Percentiles rank a stretch among this genome's conserved stretches.
phyloP scores from a whole-genome alignment of 1,284 basidiomycete genomes.

The Ganoderma sinense region DNA sequence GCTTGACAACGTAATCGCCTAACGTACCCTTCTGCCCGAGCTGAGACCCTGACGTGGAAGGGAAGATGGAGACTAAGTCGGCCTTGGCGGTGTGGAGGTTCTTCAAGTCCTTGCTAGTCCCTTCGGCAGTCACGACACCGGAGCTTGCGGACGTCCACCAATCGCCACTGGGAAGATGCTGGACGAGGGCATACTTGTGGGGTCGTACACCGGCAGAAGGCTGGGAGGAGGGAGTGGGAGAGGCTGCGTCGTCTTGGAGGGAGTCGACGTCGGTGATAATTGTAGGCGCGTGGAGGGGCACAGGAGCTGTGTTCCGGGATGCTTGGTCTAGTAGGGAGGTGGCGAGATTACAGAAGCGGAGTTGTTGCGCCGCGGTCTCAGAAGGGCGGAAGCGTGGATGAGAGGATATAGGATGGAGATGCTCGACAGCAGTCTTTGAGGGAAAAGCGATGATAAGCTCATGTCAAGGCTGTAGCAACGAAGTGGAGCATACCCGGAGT shows the following conservation, averaged over 20 bases:
- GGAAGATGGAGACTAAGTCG: slow-evolving; percentile 76
- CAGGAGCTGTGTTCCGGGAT: slow-evolving; percentile 54
- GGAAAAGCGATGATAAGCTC: slow-evolving; percentile 17
- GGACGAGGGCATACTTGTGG: slow-evolving; percentile 76
- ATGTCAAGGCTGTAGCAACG: slow-evolving; percentile 3
- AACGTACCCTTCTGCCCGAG: slow-evolving; percentile 45
- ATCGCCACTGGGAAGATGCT: slow-evolving; percentile 75
- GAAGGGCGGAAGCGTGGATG: slow-evolving; percentile 68
- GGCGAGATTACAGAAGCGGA: slow-evolving; percentile 76
- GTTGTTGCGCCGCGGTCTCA: slow-evolving; percentile 69
- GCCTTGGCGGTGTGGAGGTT: slow-evolving; percentile 68
- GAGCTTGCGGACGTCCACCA: slow-evolving; percentile 81
- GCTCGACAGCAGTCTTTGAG: slow-evolving; percentile 65
- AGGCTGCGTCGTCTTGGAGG: slow-evolving; percentile 31
- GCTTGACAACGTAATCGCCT: slow-evolving; percentile 41
- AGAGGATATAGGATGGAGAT: slow-evolving; percentile 71
- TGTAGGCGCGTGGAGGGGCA: slow-evolving; percentile 54
- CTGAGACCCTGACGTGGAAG: slow-evolving; percentile 55
- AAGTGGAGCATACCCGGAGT: slow-evolving; percentile 51
- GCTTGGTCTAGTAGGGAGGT: slow-evolving; percentile 74
- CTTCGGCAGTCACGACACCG: slow-evolving; percentile 42
- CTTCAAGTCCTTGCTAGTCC: slow-evolving; percentile 51
- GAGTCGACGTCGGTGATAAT: slow-evolving; percentile 46
- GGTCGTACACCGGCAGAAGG: slow-evolving; percentile 34
- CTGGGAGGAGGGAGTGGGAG: slow-evolving; percentile 35